Percentiles rank a stretch among this genome's conserved stretches.
Conservation (phyloP, 2,329 filamentous ascomycete genomes). For the Neoscytalidium dimidiatum region DNA sequence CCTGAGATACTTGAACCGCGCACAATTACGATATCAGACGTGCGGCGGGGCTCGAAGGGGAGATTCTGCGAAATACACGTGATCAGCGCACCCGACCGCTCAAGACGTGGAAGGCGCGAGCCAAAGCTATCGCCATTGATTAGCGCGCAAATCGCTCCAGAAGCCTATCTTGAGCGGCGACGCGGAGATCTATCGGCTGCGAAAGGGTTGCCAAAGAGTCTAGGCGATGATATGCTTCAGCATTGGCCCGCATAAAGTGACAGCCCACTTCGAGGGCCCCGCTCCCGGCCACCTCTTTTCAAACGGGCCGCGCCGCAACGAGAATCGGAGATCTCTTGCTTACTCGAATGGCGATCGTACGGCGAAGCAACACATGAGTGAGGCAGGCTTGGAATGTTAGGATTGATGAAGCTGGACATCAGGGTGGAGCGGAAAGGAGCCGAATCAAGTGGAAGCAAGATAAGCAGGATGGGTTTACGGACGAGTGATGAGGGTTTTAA, state of each 20-base stretch:
- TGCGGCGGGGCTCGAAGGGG: too few relatives aligned
- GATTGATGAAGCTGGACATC: background rate
- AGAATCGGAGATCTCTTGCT: constrained; percentile 13
- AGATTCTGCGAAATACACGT: too few relatives aligned
- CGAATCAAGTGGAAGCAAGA: constrained; percentile 1
- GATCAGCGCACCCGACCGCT: too few relatives aligned
- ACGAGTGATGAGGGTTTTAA: constrained; percentile 5
- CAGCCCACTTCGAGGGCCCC: background rate
- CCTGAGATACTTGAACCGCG: too few relatives aligned
- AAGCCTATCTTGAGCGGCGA: too few relatives aligned
- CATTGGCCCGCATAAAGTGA: constrained; percentile 8
- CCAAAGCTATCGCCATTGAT: too few relatives aligned
- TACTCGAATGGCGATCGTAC: background rate
- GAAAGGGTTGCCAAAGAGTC: background rate
- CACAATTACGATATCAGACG: too few relatives aligned
- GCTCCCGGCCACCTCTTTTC: constrained; percentile 8
- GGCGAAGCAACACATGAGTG: background rate
- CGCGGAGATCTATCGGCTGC: background rate
- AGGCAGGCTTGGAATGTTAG: background rate
- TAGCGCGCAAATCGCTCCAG: too few relatives aligned
- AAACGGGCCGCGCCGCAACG: background rate
- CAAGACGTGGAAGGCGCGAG: too few relatives aligned
- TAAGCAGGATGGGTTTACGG: constrained; percentile 1
- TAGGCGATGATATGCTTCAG: background rate
- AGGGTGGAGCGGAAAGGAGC: background rate